phyloP scores from a whole-genome alignment of 192 early-diverging fungal genomes.

The Linnemannia hyalina region DNA sequence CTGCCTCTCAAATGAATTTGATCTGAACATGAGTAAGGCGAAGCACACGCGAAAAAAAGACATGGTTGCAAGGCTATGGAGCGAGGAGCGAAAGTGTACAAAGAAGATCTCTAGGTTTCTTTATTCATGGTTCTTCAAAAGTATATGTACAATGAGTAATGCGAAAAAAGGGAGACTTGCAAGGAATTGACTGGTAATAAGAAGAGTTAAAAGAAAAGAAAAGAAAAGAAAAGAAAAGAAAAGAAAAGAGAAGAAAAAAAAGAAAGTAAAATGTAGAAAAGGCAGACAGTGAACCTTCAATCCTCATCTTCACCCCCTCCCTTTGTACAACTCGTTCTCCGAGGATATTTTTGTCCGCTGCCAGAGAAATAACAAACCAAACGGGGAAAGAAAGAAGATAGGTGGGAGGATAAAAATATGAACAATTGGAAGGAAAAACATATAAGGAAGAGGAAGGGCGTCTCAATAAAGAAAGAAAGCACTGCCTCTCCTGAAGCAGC shows the following conservation, averaged over 20 bases:
- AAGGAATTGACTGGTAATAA: not conserved
- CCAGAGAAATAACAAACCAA: not conserved
- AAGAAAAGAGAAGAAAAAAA: not conserved
- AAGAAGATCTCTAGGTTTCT: slow-evolving; percentile 12
- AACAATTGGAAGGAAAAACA: not conserved
- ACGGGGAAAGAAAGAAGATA: not conserved
- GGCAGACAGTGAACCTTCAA: slow-evolving; percentile 4
- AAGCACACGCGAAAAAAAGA: not conserved
- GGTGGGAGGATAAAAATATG: not conserved
- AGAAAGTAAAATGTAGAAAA: not conserved
- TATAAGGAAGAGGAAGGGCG: not conserved
- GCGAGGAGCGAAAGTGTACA: not conserved
- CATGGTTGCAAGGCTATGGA: not conserved
- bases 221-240: not conserved
- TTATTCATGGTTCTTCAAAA: slow-evolving; percentile 13
- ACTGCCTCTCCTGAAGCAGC: not conserved
- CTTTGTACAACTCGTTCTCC: not conserved
- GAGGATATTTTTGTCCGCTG: slow-evolving; percentile 13
- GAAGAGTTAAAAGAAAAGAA: not conserved
- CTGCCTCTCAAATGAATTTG: not conserved
- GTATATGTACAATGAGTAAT: slow-evolving; percentile 2
- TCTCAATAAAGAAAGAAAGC: not conserved
- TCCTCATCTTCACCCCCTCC: not conserved
- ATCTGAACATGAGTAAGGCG: not conserved
- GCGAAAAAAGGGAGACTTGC: not conserved